Conservation (phyloP, 345 rosid genomes). For the Sisymbrium irio region DNA sequence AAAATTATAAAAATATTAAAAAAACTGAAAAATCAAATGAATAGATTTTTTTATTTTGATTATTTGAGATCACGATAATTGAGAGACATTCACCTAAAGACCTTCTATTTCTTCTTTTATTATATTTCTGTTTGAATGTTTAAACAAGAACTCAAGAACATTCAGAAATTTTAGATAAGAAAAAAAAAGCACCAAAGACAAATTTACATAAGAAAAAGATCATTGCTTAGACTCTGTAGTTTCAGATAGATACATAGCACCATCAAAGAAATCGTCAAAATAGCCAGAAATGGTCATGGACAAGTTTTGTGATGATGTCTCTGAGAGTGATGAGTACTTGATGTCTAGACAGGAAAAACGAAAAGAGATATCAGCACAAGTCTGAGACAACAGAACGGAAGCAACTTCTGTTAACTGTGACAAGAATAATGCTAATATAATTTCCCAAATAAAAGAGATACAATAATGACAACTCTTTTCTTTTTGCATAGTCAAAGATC, state of each 20-base stretch:
- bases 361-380: not conserved
- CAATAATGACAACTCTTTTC: not conserved
- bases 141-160: conserved; percentile 21
- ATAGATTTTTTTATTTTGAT: too few species aligned
- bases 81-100: conserved; percentile 19
- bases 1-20: too few species aligned
- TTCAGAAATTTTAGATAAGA: too few species aligned
- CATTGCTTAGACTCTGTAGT: conserved; percentile 61
- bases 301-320: conserved; percentile 88
- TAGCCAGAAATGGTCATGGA: conserved; percentile 96
- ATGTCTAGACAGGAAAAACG: conserved; percentile 42
- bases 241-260: conserved; percentile 67
- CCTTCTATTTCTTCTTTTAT: conserved; percentile 11
- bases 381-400: not conserved
- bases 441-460: not conserved
- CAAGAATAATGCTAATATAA: not conserved
- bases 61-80: not conserved
- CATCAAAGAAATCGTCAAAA: conserved; percentile 97
- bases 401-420: not conserved
- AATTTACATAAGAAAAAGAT: conserved; percentile 10
- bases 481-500: not conserved
- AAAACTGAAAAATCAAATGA: too few species aligned
- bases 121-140: conserved; percentile 42
- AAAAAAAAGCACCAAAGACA: too few species aligned
- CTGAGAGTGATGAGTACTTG: conserved; percentile 82